Evolutionary conservation across 768 basidiomycete species (phyloP), one percentile per base, ranked within the genome.

Genomic region (Hericium alpestre): DNA sequence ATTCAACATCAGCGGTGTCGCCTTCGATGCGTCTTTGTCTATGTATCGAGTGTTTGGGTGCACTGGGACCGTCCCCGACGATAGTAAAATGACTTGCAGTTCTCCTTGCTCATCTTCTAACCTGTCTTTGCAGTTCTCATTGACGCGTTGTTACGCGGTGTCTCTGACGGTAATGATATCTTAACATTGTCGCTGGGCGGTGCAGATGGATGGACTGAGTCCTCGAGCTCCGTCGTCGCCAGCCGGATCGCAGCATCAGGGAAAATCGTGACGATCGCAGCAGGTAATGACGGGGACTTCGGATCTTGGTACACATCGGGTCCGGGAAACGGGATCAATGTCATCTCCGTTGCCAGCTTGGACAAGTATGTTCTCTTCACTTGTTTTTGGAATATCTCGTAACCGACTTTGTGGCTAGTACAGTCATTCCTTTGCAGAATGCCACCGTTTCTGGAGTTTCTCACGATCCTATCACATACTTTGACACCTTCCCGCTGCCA

Each of bases 1-100:
- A 38, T 84, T 79, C 72, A 81, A 81, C 68, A 79, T 87, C 63
- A 81, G 79, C 51, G 87, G 87, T 55, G 85, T 86, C 41, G 86
- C 87, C 2, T 84, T 77, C 57, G 73, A 76, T 1, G 81, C 84
- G 0, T 76, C 76, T 2, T 67, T 86, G 39, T 76, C 71, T 3
- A 65, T 76, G 4, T 83, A 83, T 70, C 68, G 82, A 53, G 72
- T 87, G 9, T 86, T 85, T 63, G 80, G 82, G 2, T 88, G 87
- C 65, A 60, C 54, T 2, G 82, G 81, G 0, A 65, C 58, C 10
- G 74, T 79, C 57, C 74, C 71, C 50, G 76, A 81, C 62, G 75
- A 84, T 67, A 67, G 83, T 84, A 61, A 47, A 73, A 47, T 22
- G 11, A 18, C 38, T 39, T 8, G 5, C 38, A 43, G 40, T 13